Evolutionary conservation across 2,329 filamentous ascomycete genomes (phyloP).

Genomic region (Claviceps fusiformis): DNA sequence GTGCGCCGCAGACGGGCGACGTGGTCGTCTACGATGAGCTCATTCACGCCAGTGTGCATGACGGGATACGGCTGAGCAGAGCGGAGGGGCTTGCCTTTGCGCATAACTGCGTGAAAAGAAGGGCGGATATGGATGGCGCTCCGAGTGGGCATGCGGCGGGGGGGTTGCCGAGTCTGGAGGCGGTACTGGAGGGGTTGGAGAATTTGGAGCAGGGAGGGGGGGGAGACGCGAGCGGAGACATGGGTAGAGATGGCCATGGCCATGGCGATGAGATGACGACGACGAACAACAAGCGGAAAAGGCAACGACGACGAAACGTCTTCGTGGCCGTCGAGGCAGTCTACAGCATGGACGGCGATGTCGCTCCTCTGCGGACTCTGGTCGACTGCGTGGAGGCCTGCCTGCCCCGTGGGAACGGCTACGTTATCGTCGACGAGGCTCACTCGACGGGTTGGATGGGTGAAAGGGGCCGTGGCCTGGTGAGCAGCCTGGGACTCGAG

Average conservation of each 20-base stretch:
- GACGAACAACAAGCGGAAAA: slow-evolving; percentile 7
- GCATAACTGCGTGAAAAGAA: slow-evolving; percentile 37
- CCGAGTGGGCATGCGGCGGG: neutral
- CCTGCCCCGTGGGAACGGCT: slow-evolving; percentile 43
- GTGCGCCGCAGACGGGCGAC: slow-evolving; percentile 46
- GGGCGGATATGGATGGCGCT: too few species aligned
- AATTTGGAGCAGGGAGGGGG: slow-evolving; percentile 19
- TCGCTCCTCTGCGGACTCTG: slow-evolving; percentile 49
- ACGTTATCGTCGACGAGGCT: slow-evolving; percentile 55
- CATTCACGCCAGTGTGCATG: slow-evolving; percentile 66
- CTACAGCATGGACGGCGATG: slow-evolving; percentile 76
- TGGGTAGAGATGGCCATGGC: too few species aligned
- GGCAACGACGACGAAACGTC: slow-evolving; percentile 36
- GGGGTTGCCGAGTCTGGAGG: slow-evolving; percentile 12
- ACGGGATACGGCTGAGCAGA: slow-evolving; percentile 57
- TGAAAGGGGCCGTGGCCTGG: slow-evolving; percentile 39
- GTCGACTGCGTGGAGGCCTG: slow-evolving; percentile 40
- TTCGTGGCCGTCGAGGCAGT: slow-evolving; percentile 58
- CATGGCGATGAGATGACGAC: neutral
- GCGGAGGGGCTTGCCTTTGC: slow-evolving; percentile 37
- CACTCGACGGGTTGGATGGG: slow-evolving; percentile 52
- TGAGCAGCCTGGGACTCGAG: slow-evolving; percentile 43
- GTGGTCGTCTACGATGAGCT: slow-evolving; percentile 59
- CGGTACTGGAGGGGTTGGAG: slow-evolving; percentile 17
- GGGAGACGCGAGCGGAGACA: slow-evolving; percentile 29